Base-by-base conservation (phyloP, 108 stramenopile genomes). In the Hondaea fermentalgiana region DNA sequence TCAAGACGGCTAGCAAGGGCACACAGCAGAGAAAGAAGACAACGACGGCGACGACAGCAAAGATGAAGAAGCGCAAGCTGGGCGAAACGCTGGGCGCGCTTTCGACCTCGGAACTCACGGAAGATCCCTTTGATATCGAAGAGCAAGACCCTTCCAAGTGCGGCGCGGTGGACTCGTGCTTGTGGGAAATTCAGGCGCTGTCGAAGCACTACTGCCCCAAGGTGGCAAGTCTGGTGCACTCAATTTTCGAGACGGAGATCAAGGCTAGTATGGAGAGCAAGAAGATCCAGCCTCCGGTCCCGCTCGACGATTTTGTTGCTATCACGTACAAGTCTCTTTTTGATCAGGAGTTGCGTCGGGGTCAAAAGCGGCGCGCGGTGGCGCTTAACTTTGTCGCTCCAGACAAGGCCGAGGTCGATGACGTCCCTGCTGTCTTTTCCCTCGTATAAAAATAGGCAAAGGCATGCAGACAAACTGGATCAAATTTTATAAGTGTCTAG, bases 181-280 rank as follows among this genome's bases (percentile, higher is more conserved):
- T 98, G 58, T 98, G 97, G 97, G 98, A 98, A 92, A 87, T 97
- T 21, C 72, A 88, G 44, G 96, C 95, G 19, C 94, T 98, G 59
- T 93, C 95, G 91, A 90, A 91, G 29, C 98, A 98, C 91, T 97
- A 96, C 88, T 94, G 96, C 90, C 95, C 95, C 14, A 94, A 95
- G 59, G 94, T 98, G 14, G 92, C 95, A 6, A 95, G 95, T 14
- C 87, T 98, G 87, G 97, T 83, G n/a, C 76, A 53, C 49, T 53
- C 49, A 0, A 47, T 83, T 12, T 83, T 83, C 23, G 45, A 83
- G 49, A 83, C 49, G n/a, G 76, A 83, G 76, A 21, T 97, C 8
- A 91, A 93, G 87, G 90, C 94, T 43, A 95, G 96, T 5, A 92
- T 87, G 3, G 90, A 90, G 55, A 93, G 93, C 88, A 95, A 96